Evolutionary conservation across 2,329 filamentous ascomycete genomes (phyloP).

Genomic region (Xylogone sp.): DNA sequence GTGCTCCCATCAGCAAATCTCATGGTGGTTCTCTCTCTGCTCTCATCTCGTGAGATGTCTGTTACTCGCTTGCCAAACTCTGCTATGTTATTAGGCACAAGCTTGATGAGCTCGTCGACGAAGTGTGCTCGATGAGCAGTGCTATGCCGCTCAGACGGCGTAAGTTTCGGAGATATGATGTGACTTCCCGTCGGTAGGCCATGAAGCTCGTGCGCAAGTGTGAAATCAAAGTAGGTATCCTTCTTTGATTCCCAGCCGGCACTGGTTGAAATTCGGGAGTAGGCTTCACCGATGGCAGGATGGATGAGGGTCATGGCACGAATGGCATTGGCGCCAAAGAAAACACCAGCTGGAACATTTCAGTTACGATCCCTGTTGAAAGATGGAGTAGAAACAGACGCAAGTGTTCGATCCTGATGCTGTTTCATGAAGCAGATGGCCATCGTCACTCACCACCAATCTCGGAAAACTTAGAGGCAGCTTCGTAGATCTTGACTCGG

Average conservation of each 20-base stretch:
- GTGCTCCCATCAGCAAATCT: slow-evolving; percentile 7
- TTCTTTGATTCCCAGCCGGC: slow-evolving; percentile 5
- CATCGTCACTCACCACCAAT: slow-evolving; percentile 2
- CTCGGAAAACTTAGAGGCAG: slow-evolving; percentile 4
- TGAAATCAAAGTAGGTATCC: slow-evolving; percentile 4
- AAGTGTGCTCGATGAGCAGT: slow-evolving; percentile 28
- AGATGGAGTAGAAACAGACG: not conserved
- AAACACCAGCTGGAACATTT: not conserved
- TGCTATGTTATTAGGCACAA: slow-evolving; percentile 27
- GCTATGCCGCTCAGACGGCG: slow-evolving; percentile 12
- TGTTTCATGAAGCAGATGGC: not conserved
- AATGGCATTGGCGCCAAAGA: slow-evolving; percentile 4
- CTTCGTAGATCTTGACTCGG: slow-evolving; percentile 5
- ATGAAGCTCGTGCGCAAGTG: slow-evolving; percentile 2
- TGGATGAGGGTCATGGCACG: slow-evolving; percentile 5
- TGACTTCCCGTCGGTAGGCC: slow-evolving; percentile 1
- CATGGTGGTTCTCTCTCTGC: not conserved
- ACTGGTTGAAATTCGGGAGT: not conserved
- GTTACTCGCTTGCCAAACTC: slow-evolving; percentile 26
- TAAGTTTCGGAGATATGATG: slow-evolving; percentile 1
- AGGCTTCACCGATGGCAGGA: slow-evolving; percentile 4
- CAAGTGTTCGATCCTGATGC: not conserved
- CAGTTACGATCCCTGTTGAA: not conserved
- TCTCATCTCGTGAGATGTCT: slow-evolving; percentile 6
- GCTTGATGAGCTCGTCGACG: slow-evolving; percentile 33